Conservation (phyloP, 306 rosid species). For the Acacia crassicarpa region DNA sequence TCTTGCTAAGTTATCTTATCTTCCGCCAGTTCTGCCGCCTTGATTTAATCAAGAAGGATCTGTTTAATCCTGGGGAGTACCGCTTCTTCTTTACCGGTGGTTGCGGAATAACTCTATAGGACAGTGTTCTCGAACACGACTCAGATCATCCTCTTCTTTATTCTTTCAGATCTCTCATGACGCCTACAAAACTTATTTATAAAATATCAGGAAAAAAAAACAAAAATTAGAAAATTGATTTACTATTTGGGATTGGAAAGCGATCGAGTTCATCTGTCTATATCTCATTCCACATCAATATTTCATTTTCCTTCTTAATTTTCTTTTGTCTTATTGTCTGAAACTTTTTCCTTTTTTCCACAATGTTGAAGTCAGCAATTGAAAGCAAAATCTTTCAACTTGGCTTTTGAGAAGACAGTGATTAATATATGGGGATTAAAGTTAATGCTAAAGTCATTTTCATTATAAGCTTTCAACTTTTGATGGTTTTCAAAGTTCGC, state of each 20-base stretch:
- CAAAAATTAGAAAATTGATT: background rate
- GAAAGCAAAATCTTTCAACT: background rate
- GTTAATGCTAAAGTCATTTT: background rate
- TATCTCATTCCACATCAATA: background rate
- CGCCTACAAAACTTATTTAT: no score
- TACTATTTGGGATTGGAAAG: background rate
- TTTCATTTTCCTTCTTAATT: background rate
- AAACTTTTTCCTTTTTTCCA: background rate
- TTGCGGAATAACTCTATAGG: no score
- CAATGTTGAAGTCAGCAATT: background rate
- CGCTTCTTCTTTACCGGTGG: no score
- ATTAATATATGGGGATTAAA: background rate
- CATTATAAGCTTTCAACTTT: background rate
- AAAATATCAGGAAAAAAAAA: background rate
- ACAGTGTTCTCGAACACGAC: no score
- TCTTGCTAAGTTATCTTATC: no score
- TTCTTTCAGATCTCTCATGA: no score
- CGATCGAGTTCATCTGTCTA: background rate
- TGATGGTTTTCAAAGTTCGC: background rate
- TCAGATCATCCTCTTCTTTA: no score
- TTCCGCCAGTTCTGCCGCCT: no score
- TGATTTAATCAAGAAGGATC: no score
- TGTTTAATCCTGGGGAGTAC: no score
- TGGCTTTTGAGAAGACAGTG: background rate
- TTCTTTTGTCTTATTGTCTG: background rate